A percentile compares a stretch with the other conserved stretches of the same genome.
Conservation (phyloP, 164 flowering plant species). For the Dillenia suffruticosa region DNA sequence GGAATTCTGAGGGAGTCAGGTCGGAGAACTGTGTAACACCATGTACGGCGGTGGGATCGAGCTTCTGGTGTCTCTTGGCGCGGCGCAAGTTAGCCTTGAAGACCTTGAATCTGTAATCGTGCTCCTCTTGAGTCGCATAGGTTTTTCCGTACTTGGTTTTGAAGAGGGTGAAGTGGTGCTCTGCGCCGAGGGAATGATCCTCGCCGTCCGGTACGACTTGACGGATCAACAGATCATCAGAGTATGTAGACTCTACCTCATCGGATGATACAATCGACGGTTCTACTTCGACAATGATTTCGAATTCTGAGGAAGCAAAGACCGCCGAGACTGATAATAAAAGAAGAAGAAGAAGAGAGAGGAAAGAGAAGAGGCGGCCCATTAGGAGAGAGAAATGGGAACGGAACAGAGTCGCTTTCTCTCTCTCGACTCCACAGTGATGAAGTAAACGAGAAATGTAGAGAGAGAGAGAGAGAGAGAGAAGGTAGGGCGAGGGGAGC, state of each 20-base stretch:
- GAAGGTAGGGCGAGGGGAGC: too few relatives aligned
- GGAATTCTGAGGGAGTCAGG: slow-evolving; percentile 75
- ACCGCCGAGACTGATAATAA: slow-evolving; percentile 14
- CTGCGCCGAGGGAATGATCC: slow-evolving; percentile 46
- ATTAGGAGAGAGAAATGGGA: slow-evolving; percentile 4
- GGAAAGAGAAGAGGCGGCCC: slow-evolving; percentile 12
- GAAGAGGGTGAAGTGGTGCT: slow-evolving; percentile 67
- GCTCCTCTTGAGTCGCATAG: slow-evolving; percentile 71
- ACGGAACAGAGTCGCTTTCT: too few relatives aligned
- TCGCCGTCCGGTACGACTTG: slow-evolving; percentile 45
- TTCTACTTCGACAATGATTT: neutral
- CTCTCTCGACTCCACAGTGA: too few relatives aligned
- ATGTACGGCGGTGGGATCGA: slow-evolving; percentile 85
- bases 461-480: too few relatives aligned
- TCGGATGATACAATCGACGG: slow-evolving; percentile 4
- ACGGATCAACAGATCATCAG: slow-evolving; percentile 37
- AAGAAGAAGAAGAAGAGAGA: slow-evolving; percentile 12
- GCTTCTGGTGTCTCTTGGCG: slow-evolving; percentile 64
- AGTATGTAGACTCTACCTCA: neutral
- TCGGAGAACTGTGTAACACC: slow-evolving; percentile 93
- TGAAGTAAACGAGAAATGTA: too few relatives aligned
- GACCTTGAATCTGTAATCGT: slow-evolving; percentile 58
- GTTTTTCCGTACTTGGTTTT: slow-evolving; percentile 47
- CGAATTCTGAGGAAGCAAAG: slow-evolving; percentile 3
- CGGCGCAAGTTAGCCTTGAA: slow-evolving; percentile 78